Conservation (phyloP, 495 filamentous ascomycete genomes). For the Antarctomyces pellizariae region DNA sequence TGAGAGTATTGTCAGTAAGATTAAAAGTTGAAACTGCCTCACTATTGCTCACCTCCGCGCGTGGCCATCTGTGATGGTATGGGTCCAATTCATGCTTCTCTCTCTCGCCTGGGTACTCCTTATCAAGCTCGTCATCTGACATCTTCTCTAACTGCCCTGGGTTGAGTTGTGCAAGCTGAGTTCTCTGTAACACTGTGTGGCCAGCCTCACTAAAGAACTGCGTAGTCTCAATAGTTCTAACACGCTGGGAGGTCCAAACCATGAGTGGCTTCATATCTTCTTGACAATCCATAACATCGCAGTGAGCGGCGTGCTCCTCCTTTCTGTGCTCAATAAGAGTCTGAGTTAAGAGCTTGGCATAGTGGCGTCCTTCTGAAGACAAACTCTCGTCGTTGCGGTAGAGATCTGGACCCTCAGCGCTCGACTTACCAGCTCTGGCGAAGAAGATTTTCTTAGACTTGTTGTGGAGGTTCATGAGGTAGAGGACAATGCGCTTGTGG, state of each 20-base stretch:
- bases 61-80: constrained; percentile 90
- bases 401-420: constrained; percentile 60
- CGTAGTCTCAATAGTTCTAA: constrained; percentile 77
- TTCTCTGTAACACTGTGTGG: constrained; percentile 69
- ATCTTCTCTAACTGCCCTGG: constrained; percentile 89
- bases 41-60: constrained; percentile 69
- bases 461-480: constrained; percentile 90
- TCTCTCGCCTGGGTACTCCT: constrained; percentile 71
- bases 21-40: not conserved
- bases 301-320: constrained; percentile 43
- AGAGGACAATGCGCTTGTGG: constrained; percentile 91
- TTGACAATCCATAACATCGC: constrained; percentile 41
- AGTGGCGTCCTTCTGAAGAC: constrained; percentile 59
- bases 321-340: constrained; percentile 61
- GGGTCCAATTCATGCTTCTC: constrained; percentile 83
- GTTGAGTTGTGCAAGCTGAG: constrained; percentile 91
- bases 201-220: constrained; percentile 52
- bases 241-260: constrained; percentile 85
- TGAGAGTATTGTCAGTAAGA: constrained; percentile 12
- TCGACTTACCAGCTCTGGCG: constrained; percentile 44
- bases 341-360: constrained; percentile 72
- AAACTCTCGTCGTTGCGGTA: constrained; percentile 79
- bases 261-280: constrained; percentile 55
- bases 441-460: constrained; percentile 88
- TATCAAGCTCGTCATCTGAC: constrained; percentile 51